These are phyloP conservation scores for Oxytropis ochrocephala DNA, from an alignment of 306 rosid genomes.

Conservation along the genomic window DNA sequence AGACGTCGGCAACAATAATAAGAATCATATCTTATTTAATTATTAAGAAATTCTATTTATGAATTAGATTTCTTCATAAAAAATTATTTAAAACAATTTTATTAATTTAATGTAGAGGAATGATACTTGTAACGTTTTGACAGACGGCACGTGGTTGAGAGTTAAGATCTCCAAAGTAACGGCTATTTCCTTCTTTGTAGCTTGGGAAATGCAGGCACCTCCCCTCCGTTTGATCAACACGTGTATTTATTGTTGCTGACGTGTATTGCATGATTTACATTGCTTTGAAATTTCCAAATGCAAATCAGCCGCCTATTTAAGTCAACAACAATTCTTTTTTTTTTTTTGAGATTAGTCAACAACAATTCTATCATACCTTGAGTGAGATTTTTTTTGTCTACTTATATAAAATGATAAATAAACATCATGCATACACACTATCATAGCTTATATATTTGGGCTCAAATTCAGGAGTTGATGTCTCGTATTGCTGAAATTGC, in stretches of 20 bases:
- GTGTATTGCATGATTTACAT: conserved; percentile 6
- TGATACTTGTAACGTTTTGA: not conserved
- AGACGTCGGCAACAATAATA: too few species aligned
- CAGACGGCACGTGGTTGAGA: not conserved
- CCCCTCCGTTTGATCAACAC: not conserved
- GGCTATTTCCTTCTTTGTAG: not conserved
- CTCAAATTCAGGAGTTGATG: too few species aligned
- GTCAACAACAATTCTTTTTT: too few species aligned
- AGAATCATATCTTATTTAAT: too few species aligned
- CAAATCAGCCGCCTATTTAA: not conserved
- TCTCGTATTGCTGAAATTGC: too few species aligned
- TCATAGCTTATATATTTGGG: too few species aligned
- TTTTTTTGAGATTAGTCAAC: too few species aligned
- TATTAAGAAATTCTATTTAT: not conserved
- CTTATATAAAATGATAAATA: too few species aligned
- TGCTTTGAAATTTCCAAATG: conserved; percentile 4
- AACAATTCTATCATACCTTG: too few species aligned
- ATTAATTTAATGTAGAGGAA: too few species aligned
- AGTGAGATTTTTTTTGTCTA: too few species aligned
- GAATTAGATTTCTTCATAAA: not conserved
- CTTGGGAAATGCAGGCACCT: not conserved
- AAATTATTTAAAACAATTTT: not conserved
- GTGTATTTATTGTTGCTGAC: not conserved
- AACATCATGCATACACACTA: too few species aligned
- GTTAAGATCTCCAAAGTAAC: not conserved